Conservation (phyloP, 768 basidiomycete genomes). For the Agrocybe praecox region DNA sequence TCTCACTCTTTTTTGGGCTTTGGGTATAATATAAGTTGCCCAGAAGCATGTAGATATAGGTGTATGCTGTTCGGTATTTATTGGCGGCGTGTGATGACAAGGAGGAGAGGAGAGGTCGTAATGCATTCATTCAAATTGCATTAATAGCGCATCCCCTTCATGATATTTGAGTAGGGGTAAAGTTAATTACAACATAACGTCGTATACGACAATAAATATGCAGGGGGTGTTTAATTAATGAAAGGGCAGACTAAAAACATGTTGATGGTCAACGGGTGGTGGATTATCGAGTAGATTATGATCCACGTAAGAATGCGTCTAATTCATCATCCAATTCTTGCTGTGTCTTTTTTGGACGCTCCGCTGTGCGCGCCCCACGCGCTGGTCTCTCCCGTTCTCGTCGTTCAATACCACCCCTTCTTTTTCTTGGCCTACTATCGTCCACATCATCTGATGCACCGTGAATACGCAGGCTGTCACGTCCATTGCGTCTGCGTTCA, state of each 20-base stretch:
- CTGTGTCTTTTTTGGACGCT: slow-evolving; percentile 58
- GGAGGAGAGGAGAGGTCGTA: too few relatives aligned
- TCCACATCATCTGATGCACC: slow-evolving; percentile 7
- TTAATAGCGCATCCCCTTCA: too few relatives aligned
- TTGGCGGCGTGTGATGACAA: too few relatives aligned
- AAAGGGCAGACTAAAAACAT: too few relatives aligned
- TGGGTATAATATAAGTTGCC: too few relatives aligned
- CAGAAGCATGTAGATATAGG: too few relatives aligned
- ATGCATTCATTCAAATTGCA: too few relatives aligned
- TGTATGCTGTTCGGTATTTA: too few relatives aligned
- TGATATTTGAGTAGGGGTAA: too few relatives aligned
- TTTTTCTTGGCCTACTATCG: slow-evolving; percentile 18
- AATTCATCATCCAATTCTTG: slow-evolving; percentile 84
- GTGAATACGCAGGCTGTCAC: slow-evolving; percentile 8
- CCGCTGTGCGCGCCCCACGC: slow-evolving; percentile 26
- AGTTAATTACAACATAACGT: not conserved
- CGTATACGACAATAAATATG: not conserved
- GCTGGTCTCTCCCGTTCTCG: slow-evolving; percentile 20
- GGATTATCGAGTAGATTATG: not conserved
- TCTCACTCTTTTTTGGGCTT: too few relatives aligned
- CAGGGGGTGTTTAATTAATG: not conserved
- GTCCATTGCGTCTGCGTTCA: slow-evolving; percentile 1
- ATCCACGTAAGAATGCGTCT: slow-evolving; percentile 67
- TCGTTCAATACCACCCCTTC: slow-evolving; percentile 14
- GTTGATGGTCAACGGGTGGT: too few relatives aligned